Conservation (phyloP, 306 rosid species). For the Dryas octopetala region DNA sequence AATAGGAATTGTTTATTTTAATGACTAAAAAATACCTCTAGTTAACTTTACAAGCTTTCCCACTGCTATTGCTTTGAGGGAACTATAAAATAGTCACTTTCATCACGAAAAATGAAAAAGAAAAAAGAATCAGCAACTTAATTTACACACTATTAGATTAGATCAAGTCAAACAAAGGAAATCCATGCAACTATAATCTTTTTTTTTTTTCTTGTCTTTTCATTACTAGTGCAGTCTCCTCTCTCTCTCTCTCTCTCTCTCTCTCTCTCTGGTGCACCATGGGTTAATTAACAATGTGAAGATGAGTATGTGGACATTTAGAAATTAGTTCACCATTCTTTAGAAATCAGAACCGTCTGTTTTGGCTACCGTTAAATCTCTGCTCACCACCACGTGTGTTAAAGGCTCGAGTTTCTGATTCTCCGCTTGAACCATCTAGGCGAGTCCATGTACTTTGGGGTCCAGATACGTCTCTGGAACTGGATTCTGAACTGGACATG, state of each 20-base stretch:
- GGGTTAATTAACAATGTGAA: not conserved
- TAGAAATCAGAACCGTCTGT: slow-evolving; percentile 31
- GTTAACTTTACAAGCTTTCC: slow-evolving; percentile 41
- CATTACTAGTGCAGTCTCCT: not conserved
- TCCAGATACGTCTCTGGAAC: slow-evolving; percentile 42
- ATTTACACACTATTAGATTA: slow-evolving; percentile 31
- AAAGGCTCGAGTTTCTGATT: slow-evolving; percentile 52
- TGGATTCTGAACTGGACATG: slow-evolving; percentile 39
- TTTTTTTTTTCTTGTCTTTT: not conserved
- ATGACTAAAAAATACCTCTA: slow-evolving; percentile 15
- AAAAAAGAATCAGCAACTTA: not conserved
- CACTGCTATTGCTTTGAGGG: slow-evolving; percentile 35
- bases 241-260: not conserved
- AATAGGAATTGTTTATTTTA: slow-evolving; percentile 25
- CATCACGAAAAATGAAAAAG: slow-evolving; percentile 7
- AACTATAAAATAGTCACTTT: slow-evolving; percentile 24
- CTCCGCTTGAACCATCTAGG: slow-evolving; percentile 35
- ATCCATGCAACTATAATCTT: slow-evolving; percentile 5
- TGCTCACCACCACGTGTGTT: slow-evolving; percentile 12
- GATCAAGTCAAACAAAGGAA: slow-evolving; percentile 30
- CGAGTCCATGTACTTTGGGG: slow-evolving; percentile 28
- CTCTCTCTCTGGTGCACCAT: not conserved
- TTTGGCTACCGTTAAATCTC: slow-evolving; percentile 15
- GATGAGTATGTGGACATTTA: not conserved
- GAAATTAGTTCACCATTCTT: not conserved